These are phyloP conservation scores for Tylopilus vinaceipallidus DNA, from an alignment of 768 basidiomycete genomes.

Conservation along the genomic window DNA sequence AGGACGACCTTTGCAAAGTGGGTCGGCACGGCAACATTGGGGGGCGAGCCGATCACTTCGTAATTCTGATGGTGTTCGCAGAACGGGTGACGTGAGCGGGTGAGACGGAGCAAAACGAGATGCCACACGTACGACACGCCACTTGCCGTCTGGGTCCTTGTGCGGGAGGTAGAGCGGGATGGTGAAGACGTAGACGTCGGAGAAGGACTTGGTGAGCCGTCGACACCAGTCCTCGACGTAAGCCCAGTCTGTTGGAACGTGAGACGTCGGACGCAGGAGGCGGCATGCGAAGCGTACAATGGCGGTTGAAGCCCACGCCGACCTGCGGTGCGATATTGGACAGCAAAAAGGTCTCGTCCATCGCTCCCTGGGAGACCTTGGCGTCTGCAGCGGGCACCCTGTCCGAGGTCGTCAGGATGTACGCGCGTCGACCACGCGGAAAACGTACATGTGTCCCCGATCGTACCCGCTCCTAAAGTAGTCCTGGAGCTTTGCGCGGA, in stretches of 20 bases:
- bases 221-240: conserved; percentile 96
- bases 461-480: conserved; percentile 95
- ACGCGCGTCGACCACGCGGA: neutral
- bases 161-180: conserved; percentile 94
- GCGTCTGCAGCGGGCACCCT: conserved; percentile 98
- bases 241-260: conserved; percentile 74
- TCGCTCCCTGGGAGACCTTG: conserved; percentile 86
- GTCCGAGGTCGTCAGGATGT: neutral
- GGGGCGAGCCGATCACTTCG: conserved; percentile 93
- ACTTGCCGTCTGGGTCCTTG: conserved; percentile 86
- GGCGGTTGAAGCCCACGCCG: conserved; percentile 94
- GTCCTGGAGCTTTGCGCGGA: conserved; percentile 83
- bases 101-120: neutral
- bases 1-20: conserved; percentile 98
- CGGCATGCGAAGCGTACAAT: conserved; percentile 54
- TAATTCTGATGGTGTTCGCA: conserved; percentile 57
- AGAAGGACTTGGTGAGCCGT: conserved; percentile 78
- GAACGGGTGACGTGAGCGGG: neutral
- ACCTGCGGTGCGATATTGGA: conserved; percentile 99
- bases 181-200: conserved; percentile 97
- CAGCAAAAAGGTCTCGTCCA: conserved; percentile 94
- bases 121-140: conserved; percentile 79
- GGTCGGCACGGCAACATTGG: conserved; percentile 90
- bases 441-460: conserved; percentile 88
- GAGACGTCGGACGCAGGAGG: neutral